Percentiles rank a stretch among this genome's conserved stretches.
These are phyloP conservation scores for Mortierella sp. DNA, from an alignment of 371 early-diverging fungal genomes.

Conservation along the genomic window DNA sequence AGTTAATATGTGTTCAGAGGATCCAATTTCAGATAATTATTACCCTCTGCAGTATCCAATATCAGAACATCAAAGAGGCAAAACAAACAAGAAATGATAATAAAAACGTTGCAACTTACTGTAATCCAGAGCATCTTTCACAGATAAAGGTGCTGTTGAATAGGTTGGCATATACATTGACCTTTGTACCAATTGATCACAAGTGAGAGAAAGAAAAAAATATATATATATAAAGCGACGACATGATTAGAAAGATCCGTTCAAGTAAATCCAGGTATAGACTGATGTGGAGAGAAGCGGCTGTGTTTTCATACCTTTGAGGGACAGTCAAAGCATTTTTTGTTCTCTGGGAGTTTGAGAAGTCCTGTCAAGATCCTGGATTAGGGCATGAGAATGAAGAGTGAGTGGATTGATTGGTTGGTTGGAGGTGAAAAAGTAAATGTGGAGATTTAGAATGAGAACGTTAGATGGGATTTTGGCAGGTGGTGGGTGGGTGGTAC, in stretches of 20 bases:
- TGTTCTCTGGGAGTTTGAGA: slow-evolving; percentile 66
- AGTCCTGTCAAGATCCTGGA: slow-evolving; percentile 48
- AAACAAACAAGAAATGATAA: neutral
- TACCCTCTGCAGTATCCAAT: neutral
- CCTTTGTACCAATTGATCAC: slow-evolving; percentile 49
- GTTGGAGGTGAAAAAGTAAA: neutral
- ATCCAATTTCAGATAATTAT: neutral
- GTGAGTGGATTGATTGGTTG: slow-evolving; percentile 5
- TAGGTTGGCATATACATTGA: slow-evolving; percentile 74
- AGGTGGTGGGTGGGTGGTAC: slow-evolving; percentile 16
- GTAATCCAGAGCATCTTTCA: slow-evolving; percentile 74
- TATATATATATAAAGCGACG: neutral
- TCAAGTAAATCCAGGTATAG: neutral
- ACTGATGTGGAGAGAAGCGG: too few relatives aligned
- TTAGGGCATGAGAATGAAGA: neutral
- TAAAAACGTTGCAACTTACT: slow-evolving; percentile 59
- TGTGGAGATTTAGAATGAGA: neutral
- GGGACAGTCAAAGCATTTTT: slow-evolving; percentile 76
- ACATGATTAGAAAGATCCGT: neutral
- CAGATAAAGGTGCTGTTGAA: slow-evolving; percentile 74
- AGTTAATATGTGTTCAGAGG: neutral
- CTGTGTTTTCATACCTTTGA: slow-evolving; percentile 62
- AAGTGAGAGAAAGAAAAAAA: neutral
- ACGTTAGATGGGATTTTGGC: neutral
- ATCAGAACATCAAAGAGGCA: neutral